These are phyloP conservation scores for Hymenoscyphus infarciens DNA, from an alignment of 2,329 filamentous ascomycete genomes.

Conservation along the genomic window DNA sequence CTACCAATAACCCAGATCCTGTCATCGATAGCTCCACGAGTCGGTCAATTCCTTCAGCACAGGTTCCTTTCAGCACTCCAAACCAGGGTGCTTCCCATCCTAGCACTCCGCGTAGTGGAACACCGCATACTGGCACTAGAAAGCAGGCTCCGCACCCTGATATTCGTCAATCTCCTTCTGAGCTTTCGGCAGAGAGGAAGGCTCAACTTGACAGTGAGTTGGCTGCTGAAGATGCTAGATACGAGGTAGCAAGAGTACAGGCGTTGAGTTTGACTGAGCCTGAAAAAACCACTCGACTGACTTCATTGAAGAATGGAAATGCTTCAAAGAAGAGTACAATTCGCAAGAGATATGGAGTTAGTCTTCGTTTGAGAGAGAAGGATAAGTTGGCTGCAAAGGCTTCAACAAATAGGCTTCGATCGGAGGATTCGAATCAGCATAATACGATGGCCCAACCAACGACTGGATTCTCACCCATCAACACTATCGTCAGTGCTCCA, in stretches of 20 bases:
- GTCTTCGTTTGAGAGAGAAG: conserved; percentile 28
- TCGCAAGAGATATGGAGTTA: conserved; percentile 29
- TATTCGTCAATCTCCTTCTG: conserved; percentile 24
- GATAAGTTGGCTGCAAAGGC: conserved; percentile 23
- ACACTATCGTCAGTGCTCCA: conserved; percentile 1
- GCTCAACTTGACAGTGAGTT: conserved; percentile 25
- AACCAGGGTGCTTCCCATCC: background rate
- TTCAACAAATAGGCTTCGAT: conserved; percentile 1
- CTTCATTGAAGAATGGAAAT: conserved; percentile 29
- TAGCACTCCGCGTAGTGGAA: background rate
- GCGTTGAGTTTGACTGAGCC: conserved; percentile 13
- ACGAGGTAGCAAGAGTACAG: conserved; percentile 12
- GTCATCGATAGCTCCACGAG: background rate
- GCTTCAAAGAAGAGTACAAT: conserved; percentile 31
- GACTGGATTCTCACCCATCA: conserved; percentile 4
- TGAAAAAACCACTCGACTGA: conserved; percentile 15
- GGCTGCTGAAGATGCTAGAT: conserved; percentile 19
- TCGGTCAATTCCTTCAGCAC: background rate
- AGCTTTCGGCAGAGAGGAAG: conserved; percentile 23
- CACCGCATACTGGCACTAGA: conserved; percentile 3
- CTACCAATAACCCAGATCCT: background rate
- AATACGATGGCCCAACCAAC: background rate
- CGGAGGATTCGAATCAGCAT: background rate
- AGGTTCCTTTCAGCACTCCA: background rate
- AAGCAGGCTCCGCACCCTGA: conserved; percentile 9